phyloP scores from a whole-genome alignment of 148 eudicot genomes.

The Pouteria glomerata region DNA sequence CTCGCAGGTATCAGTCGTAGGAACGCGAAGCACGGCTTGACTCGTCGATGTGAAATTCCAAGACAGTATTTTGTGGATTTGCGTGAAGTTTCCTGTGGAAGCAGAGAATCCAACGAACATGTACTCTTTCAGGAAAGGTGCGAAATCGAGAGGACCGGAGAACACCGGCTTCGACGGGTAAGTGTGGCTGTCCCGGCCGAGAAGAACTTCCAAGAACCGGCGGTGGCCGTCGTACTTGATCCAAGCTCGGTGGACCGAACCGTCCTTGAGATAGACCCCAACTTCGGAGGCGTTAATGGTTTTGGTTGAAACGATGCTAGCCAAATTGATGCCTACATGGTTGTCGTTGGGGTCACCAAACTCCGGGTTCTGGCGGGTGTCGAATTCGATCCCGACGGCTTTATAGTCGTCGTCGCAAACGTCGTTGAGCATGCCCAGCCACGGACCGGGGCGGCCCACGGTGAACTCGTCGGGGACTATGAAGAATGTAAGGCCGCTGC shows the following conservation, averaged over 20 bases:
- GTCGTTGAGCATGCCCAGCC: slow-evolving; percentile 88
- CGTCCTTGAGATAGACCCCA: slow-evolving; percentile 53
- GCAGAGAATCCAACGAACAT: slow-evolving; percentile 92
- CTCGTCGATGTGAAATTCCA: slow-evolving; percentile 73
- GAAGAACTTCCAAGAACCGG: slow-evolving; percentile 34
- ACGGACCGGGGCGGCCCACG: slow-evolving; percentile 73
- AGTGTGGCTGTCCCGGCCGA: slow-evolving; percentile 30
- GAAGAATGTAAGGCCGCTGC: slow-evolving; percentile 71
- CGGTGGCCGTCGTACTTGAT: slow-evolving; percentile 47
- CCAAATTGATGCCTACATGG: slow-evolving; percentile 76
- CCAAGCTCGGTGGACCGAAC: slow-evolving; percentile 46
- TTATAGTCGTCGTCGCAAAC: slow-evolving; percentile 59
- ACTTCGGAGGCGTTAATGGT: slow-evolving; percentile 51
- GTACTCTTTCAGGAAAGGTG: slow-evolving; percentile 61
- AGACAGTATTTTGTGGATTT: slow-evolving; percentile 59
- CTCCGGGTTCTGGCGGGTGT: slow-evolving; percentile 57
- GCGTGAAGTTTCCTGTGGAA: slow-evolving; percentile 65
- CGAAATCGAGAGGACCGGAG: slow-evolving; percentile 47
- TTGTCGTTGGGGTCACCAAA: slow-evolving; percentile 77
- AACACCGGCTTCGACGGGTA: slow-evolving; percentile 30
- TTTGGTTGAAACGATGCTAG: slow-evolving; percentile 54
- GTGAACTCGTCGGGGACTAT: slow-evolving; percentile 83
- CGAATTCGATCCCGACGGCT: slow-evolving; percentile 66
- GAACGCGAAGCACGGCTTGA: slow-evolving; percentile 49
- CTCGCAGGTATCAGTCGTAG: slow-evolving; percentile 48